Evolutionary conservation across 306 rosid genomes (phyloP), one percentile per base, ranked within the genome.

Genomic region (Lathyrus sativus): DNA sequence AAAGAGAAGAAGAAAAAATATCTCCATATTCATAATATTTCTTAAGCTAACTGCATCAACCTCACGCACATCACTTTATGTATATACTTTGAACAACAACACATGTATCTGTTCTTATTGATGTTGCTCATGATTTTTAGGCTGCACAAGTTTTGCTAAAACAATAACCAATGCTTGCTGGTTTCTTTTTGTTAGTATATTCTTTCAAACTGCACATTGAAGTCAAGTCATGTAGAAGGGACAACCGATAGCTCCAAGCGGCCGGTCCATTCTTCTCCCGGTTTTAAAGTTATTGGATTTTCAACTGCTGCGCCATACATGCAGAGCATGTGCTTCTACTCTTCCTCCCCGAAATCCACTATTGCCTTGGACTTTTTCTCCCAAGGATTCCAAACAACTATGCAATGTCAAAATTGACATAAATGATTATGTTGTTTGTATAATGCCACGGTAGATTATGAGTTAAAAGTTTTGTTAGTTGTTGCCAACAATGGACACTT

Each of bases 371-470:
- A 72, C 42, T 84, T 88, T 81, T 75, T 92, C 59, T 85, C 95
- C 98, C 97, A 93, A 0, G 98, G 98, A 83, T 93, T 90, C 98
- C 98, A 90, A 17, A 93, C 96, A 84, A 82, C 97, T 93, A 70
- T 19, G 57, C 31, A 71, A 71, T 73, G 48, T 42, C 69, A 74
- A 58, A 77, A 14, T 17, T 11, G 2, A 13, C 4, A 45, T 38
- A n/a, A 17, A 33, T 51, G 65, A 14, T 67, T n/a, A 10, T 45
- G 59, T 11, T 42, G 46, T 18, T 73, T 42, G 43, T 33, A 39
- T 26, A 9, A 41, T 19, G 4, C 7, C 39, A 7, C 24, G 1
- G 13, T 39, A 5, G 46, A 71, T 44, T 70, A 45, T 29, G 28
- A 46, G 18, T 38, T 5, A 17, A 35, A 58, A 50, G 51, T 42